phyloP scores from a whole-genome alignment of 345 rosid species.

The Salix viminalis region DNA sequence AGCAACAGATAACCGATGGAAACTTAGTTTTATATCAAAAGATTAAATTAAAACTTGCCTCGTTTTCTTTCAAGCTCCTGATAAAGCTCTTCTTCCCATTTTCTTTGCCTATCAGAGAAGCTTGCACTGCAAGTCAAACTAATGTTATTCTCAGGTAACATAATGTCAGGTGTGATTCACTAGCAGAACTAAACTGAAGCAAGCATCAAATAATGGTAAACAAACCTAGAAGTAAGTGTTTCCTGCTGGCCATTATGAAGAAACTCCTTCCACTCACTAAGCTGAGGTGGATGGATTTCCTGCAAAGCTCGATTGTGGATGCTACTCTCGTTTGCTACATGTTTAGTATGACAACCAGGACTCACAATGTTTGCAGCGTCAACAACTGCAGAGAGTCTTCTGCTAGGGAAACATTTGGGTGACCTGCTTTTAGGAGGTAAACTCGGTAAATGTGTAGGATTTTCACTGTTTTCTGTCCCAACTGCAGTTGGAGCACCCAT shows the following conservation, averaged over 20 bases:
- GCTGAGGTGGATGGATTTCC: slow-evolving; percentile 52
- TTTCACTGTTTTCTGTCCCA: slow-evolving; percentile 14
- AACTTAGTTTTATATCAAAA: not conserved
- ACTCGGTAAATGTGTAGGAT: slow-evolving; percentile 6
- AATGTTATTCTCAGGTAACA: slow-evolving; percentile 12
- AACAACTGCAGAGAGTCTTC: slow-evolving; percentile 59
- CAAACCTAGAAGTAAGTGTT: slow-evolving; percentile 19
- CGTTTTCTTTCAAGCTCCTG: slow-evolving; percentile 30
- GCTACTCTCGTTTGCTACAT: slow-evolving; percentile 33
- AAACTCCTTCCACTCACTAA: slow-evolving; percentile 40
- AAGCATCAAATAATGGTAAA: not conserved
- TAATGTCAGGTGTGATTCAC: not conserved
- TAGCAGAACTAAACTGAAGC: not conserved
- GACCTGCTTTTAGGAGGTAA: slow-evolving; percentile 57
- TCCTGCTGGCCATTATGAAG: slow-evolving; percentile 8
- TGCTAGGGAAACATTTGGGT: slow-evolving; percentile 65
- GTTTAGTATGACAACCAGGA: slow-evolving; percentile 24
- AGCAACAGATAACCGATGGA: not conserved
- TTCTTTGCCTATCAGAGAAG: slow-evolving; percentile 27
- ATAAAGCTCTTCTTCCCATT: slow-evolving; percentile 32
- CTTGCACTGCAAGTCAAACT: slow-evolving; percentile 18
- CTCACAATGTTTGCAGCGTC: not conserved
- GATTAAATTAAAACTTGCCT: slow-evolving; percentile 16
- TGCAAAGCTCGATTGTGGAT: slow-evolving; percentile 38
- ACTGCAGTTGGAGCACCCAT: not conserved